Percentiles rank a stretch among this genome's conserved stretches.
phyloP scores from a whole-genome alignment of 805 yeast species.

The Saccharomycopsis schoenii region DNA sequence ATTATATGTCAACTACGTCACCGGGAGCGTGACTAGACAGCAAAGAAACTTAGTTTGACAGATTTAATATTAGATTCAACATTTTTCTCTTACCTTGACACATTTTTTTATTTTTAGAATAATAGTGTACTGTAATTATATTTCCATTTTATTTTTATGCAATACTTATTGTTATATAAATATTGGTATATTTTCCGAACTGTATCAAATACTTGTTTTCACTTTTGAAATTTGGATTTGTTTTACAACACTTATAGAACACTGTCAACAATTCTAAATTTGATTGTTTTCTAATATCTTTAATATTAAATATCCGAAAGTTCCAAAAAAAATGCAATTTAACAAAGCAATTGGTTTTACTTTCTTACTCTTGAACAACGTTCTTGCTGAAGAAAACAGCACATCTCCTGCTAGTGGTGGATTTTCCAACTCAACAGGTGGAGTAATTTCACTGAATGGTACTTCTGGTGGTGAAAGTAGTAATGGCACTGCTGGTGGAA shows the following conservation, averaged over 20 bases:
- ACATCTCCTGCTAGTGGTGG: background rate
- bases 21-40: background rate
- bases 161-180: background rate
- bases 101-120: background rate
- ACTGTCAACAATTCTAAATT: too few relatives aligned
- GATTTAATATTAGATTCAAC: background rate
- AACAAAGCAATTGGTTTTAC: background rate
- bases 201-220: background rate
- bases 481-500: background rate
- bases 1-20: background rate
- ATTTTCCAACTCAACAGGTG: background rate
- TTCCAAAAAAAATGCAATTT: background rate
- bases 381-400: background rate
- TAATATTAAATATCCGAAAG: background rate
- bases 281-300: background rate
- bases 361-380: background rate
- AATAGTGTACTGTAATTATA: background rate
- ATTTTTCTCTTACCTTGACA: background rate
- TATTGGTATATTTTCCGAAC: background rate
- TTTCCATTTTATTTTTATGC: background rate
- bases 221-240: too few relatives aligned
- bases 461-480: background rate
- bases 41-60: background rate
- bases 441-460: background rate
- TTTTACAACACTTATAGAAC: too few relatives aligned